Evolutionary conservation across 2,329 filamentous ascomycete genomes (phyloP).

Genomic region (Claviceps paspali): DNA sequence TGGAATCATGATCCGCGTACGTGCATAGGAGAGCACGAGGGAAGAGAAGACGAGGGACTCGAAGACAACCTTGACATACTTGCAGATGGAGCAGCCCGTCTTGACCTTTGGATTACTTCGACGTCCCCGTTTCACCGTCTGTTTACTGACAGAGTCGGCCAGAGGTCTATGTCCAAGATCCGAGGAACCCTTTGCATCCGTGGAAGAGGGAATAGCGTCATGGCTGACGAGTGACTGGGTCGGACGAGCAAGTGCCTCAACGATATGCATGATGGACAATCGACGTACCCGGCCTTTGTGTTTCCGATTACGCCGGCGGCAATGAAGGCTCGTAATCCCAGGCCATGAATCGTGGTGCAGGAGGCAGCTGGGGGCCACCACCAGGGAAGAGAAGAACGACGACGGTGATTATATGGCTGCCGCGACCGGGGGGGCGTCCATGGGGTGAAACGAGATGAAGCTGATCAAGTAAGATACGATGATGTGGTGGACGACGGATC

Average conservation of each 20-base stretch:
- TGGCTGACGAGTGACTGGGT: neutral
- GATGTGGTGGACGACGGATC: no score
- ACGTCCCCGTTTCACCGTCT: slow-evolving; percentile 26
- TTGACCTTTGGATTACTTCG: slow-evolving; percentile 48
- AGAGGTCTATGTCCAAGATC: neutral
- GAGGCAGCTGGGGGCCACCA: neutral
- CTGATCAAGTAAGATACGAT: no score
- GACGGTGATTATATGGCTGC: neutral
- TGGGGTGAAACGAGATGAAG: neutral
- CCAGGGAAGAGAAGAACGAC: neutral
- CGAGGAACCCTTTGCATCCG: neutral
- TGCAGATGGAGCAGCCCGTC: slow-evolving; percentile 53
- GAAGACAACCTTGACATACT: slow-evolving; percentile 45
- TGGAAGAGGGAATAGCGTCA: neutral
- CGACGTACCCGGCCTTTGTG: neutral
- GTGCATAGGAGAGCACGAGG: no score
- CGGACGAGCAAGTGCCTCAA: neutral
- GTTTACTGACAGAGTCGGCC: neutral
- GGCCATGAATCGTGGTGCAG: neutral
- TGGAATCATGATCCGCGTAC: no score
- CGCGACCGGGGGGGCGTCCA: neutral
- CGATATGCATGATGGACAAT: neutral
- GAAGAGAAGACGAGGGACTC: no score
- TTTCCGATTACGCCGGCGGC: neutral
- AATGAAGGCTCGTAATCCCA: neutral